These are phyloP conservation scores for Irpex lacteus DNA, from an alignment of 1,284 basidiomycete species.

Conservation along the genomic window DNA sequence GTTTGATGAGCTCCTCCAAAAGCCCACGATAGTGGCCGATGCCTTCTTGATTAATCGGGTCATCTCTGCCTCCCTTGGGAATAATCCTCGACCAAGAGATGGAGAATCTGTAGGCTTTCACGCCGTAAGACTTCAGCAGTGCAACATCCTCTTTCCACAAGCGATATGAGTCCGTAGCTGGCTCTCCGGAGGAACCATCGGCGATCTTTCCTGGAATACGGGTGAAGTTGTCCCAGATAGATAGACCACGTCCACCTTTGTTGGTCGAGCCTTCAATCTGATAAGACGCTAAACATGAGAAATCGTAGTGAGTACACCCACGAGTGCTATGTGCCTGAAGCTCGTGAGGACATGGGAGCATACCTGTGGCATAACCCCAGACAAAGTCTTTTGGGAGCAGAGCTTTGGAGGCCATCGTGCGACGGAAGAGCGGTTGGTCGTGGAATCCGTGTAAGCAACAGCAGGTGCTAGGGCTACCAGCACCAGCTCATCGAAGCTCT, in stretches of 20 bases:
- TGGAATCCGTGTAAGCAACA: neutral
- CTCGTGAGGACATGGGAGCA: neutral
- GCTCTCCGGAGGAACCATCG: constrained; percentile 64
- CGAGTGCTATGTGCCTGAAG: neutral
- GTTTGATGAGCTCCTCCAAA: constrained; percentile 60
- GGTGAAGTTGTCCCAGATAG: constrained; percentile 76
- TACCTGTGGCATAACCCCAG: constrained; percentile 31
- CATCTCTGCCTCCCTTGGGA: constrained; percentile 64
- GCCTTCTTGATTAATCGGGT: constrained; percentile 64
- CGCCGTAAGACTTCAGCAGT: constrained; percentile 46
- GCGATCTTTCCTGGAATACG: constrained; percentile 60
- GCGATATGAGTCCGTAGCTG: constrained; percentile 68
- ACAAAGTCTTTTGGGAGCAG: constrained; percentile 25
- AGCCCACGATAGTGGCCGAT: constrained; percentile 61
- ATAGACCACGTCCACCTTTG: constrained; percentile 54
- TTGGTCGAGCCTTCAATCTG: constrained; percentile 67
- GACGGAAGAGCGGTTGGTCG: neutral
- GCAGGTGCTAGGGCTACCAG: too few relatives aligned
- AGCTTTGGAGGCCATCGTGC: constrained; percentile 7
- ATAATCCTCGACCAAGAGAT: constrained; percentile 76
- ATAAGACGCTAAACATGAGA: constrained; percentile 24
- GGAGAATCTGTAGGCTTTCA: constrained; percentile 50
- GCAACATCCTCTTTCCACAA: constrained; percentile 68
- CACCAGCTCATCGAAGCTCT: neutral
- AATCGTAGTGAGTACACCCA: neutral